A percentile compares a stretch with the other conserved stretches of the same genome.
Evolutionary conservation across 768 basidiomycete species (phyloP).

Genomic region (Porphyrellus cyaneotinctus): DNA sequence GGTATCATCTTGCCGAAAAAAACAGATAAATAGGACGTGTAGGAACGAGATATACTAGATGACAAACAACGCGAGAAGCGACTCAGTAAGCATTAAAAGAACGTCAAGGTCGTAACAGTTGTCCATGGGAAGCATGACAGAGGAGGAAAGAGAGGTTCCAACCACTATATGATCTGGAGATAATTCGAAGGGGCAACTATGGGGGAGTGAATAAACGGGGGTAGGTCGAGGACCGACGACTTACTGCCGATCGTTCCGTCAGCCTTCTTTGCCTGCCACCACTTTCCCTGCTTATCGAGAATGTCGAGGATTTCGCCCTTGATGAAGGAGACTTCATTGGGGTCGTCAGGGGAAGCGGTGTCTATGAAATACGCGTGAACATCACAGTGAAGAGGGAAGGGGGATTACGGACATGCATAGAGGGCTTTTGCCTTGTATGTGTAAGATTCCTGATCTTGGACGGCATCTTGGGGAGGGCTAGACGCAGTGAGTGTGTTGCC

Average conservation of each 20-base stretch:
- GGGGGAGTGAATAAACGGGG: conserved; percentile 10
- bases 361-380: conserved; percentile 48
- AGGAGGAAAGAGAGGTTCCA: conserved; percentile 10
- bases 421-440: conserved; percentile 82
- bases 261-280: conserved; percentile 85
- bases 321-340: conserved; percentile 90
- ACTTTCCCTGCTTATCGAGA: conserved; percentile 87
- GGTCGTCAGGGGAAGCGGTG: conserved; percentile 89
- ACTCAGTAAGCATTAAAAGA: conserved; percentile 24
- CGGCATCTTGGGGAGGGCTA: conserved; percentile 26
- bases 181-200: conserved; percentile 85
- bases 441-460: conserved; percentile 42
- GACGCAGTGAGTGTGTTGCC: conserved; percentile 33
- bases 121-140: conserved; percentile 22
- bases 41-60: conserved; percentile 26
- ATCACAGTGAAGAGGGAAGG: conserved; percentile 11
- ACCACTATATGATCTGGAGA: conserved; percentile 66
- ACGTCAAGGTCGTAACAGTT: conserved; percentile 31
- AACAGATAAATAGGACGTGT: conserved; percentile 27
- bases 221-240: conserved; percentile 29
- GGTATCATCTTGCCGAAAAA: conserved; percentile 31
- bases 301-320: conserved; percentile 94
- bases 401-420: conserved; percentile 69
- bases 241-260: conserved; percentile 77
- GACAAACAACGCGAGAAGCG: conserved; percentile 25